Base-by-base conservation (phyloP, 1,139 yeast species). In the Hansenula sp. region DNA sequence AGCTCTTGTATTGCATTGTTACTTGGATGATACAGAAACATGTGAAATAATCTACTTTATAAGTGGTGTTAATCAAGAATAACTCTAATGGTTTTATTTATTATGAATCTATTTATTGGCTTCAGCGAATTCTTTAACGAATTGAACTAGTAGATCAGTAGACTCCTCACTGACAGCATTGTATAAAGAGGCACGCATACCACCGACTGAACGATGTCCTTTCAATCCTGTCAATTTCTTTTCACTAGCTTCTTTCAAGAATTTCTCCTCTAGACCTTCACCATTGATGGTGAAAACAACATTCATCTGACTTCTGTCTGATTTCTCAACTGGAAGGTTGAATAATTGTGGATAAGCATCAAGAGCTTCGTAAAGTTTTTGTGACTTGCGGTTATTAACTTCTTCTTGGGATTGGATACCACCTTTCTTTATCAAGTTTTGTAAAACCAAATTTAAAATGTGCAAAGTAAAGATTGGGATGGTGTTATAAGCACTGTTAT, bases 141-240 rank as follows among this genome's bases (percentile, higher is more conserved):
- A 86, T 25, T 33, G 29, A 33, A 33, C 35, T 10, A 33, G 18
- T 18, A 33, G 19, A 13, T 33, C 29, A 17, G 25, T 6, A 79
- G 60, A 16, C 2, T 14, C 6, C 19, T 33, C 35, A 14, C 29
- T 18, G 32, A 90, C 84, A 12, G 97, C 96, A 57, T 89, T 89
- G 63, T 90, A 86, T 42, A 88, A 70, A 10, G 96, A 88, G 17
- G 94, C 89, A 63, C 97, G 81, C 65, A 89, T 83, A 29, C 97
- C 97, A 31, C 97, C 97, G 32, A 90, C 97, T 11, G 95, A 85
- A 61, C 97, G 76, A 61, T 89, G 97, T 27, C 97, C 97, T 66
- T 88, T 86, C 55, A 89, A 73, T 8, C 96, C 97, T n/a, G 78
- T 66, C 48, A 89, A 69, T 18, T 66, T 68, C 18, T 57, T 68